Evolutionary conservation across 495 filamentous ascomycete genomes (phyloP).

Genomic region (Aspergillus cavernicola): DNA sequence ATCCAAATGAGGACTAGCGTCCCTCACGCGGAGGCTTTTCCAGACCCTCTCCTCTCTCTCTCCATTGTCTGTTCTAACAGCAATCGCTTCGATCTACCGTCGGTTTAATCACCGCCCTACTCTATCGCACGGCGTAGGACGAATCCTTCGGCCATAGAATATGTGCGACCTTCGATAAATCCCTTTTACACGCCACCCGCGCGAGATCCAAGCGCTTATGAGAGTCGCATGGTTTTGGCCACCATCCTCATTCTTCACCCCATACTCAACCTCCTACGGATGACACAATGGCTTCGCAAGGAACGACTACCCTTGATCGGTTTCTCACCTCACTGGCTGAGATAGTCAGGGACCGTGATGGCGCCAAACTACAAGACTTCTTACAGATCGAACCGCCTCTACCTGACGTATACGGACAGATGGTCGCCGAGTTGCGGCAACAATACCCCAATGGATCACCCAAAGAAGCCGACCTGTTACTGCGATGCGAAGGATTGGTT

Average conservation of each 20-base stretch:
- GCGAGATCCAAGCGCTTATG: background rate
- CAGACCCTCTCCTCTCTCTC: background rate
- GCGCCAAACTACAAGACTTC: conserved; percentile 51
- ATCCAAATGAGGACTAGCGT: conserved; percentile 7
- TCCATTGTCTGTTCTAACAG: background rate
- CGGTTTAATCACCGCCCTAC: no score
- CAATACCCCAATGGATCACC: conserved; percentile 49
- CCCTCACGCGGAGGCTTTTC: conserved; percentile 3
- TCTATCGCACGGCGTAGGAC: no score
- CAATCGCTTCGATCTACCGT: background rate
- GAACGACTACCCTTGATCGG: conserved; percentile 47
- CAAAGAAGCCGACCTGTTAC: conserved; percentile 52
- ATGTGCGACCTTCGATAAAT: background rate
- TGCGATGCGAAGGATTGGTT: conserved; percentile 53
- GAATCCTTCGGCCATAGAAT: background rate
- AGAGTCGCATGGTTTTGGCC: background rate
- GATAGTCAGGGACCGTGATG: conserved; percentile 53
- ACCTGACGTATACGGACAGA: conserved; percentile 60
- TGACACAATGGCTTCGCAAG: conserved; percentile 25
- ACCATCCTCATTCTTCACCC: background rate
- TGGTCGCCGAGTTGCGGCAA: conserved; percentile 61
- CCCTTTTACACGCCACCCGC: background rate
- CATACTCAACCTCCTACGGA: background rate
- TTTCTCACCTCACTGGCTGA: conserved; percentile 53
- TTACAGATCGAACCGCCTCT: conserved; percentile 64